A percentile compares a stretch with the other conserved stretches of the same genome.
Evolutionary conservation across 148 eudicot genomes (phyloP).

Genomic region (Rhododendron vialii): DNA sequence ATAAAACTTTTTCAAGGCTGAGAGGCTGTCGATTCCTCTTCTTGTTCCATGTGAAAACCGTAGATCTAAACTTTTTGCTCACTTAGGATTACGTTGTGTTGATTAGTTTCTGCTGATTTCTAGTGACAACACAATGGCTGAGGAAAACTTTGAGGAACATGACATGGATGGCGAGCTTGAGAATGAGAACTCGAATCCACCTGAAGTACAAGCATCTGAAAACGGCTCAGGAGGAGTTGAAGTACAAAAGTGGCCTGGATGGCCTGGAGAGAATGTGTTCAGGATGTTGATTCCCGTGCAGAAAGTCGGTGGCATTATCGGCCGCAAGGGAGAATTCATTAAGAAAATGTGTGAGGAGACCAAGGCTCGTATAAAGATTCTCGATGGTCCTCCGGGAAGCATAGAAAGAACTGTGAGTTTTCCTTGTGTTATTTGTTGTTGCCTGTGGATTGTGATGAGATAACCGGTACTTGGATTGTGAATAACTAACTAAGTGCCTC

Average conservation of each 20-base stretch:
- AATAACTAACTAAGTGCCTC: background rate
- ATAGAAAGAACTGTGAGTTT: conserved; percentile 6
- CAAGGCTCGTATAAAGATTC: conserved; percentile 2
- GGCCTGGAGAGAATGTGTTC: conserved; percentile 7
- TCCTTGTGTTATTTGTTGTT: background rate
- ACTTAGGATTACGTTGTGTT: background rate
- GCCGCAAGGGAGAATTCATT: background rate
- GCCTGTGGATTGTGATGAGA: background rate
- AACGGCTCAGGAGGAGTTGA: conserved; percentile 23
- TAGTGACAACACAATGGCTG: conserved; percentile 28
- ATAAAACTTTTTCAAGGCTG: background rate
- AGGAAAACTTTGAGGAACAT: conserved; percentile 21
- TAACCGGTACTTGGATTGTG: background rate
- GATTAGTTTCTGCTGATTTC: background rate
- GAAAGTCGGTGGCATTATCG: background rate
- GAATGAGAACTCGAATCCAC: conserved; percentile 14
- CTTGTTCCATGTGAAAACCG: background rate
- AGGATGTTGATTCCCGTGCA: conserved; percentile 6
- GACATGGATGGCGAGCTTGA: conserved; percentile 18
- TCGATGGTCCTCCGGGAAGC: conserved; percentile 1
- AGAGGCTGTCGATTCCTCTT: background rate
- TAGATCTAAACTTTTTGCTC: background rate
- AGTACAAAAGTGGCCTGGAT: background rate
- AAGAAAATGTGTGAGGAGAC: conserved; percentile 2
- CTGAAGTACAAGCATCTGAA: conserved; percentile 20